phyloP scores from a whole-genome alignment of 371 early-diverging fungal genomes.

The Thermomucor indicae-seudaticae region DNA sequence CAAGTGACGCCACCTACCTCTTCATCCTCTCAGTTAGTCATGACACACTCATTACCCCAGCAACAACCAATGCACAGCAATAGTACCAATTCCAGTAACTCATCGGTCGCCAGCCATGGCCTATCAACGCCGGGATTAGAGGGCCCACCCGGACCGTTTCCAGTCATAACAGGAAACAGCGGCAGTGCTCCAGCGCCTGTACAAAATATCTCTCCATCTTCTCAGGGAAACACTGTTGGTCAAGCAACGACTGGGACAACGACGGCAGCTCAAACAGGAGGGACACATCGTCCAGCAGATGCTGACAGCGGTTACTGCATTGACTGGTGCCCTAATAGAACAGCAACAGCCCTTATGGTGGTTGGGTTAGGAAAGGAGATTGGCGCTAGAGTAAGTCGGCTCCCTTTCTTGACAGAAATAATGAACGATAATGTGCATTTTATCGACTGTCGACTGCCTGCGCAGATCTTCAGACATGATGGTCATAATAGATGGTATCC shows the following conservation, averaged over 20 bases:
- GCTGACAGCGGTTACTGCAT: conserved; percentile 69
- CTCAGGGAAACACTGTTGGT: not conserved
- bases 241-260: not conserved
- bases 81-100: conserved; percentile 32
- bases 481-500: conserved; percentile 65
- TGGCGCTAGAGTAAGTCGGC: conserved; percentile 58
- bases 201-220: conserved; percentile 19
- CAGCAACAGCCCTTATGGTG: conserved; percentile 76
- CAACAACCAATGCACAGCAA: conserved; percentile 26
- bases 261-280: not conserved
- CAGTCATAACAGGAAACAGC: conserved; percentile 3
- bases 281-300: conserved; percentile 35
- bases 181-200: conserved; percentile 1
- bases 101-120: conserved; percentile 31
- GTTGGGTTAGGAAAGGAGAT: conserved; percentile 85
- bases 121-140: conserved; percentile 27
- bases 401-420: not conserved
- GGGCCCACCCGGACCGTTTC: conserved; percentile 8
- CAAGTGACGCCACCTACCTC: conserved; percentile 6
- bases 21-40: too few relatives aligned
- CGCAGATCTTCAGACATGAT: conserved; percentile 59
- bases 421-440: not conserved
- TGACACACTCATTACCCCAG: not conserved
- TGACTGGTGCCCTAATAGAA: conserved; percentile 88
- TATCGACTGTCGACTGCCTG: not conserved